Percentiles rank a stretch among this genome's conserved stretches.
Conservation (phyloP, 306 rosid genomes). For the Mimosa bimucronata region DNA sequence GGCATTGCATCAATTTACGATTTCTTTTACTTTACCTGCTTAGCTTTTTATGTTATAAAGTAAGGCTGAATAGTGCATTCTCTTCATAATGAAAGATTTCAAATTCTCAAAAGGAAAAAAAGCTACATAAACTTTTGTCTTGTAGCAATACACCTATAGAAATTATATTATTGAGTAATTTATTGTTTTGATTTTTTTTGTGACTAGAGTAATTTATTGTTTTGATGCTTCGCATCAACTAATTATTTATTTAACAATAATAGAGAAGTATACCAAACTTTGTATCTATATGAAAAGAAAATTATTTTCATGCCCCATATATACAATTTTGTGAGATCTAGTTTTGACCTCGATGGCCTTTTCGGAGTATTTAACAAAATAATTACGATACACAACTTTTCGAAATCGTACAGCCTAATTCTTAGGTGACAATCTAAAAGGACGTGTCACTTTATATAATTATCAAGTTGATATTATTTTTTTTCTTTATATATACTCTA, state of each 20-base stretch:
- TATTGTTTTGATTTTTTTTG: no score
- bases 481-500: not conserved
- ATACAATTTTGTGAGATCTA: not conserved
- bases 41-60: slow-evolving; percentile 8
- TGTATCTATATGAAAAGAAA: not conserved
- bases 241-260: not conserved
- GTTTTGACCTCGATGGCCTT: not conserved
- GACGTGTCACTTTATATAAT: not conserved
- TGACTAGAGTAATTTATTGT: not conserved
- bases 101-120: not conserved
- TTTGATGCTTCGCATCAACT: not conserved
- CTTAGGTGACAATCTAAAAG: not conserved
- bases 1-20: slow-evolving; percentile 19
- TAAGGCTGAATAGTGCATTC: not conserved
- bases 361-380: not conserved
- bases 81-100: not conserved
- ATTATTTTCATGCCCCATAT: not conserved
- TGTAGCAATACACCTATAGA: not conserved
- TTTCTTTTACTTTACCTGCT: slow-evolving; percentile 38
- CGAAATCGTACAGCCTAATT: not conserved
- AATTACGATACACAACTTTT: slow-evolving; percentile 20
- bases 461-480: not conserved
- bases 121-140: not conserved
- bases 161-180: not conserved
- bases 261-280: not conserved